Evolutionary conservation across 2,329 filamentous ascomycete species (phyloP), one percentile per base, ranked within the genome.

Genomic region (Huntiella savannae): DNA sequence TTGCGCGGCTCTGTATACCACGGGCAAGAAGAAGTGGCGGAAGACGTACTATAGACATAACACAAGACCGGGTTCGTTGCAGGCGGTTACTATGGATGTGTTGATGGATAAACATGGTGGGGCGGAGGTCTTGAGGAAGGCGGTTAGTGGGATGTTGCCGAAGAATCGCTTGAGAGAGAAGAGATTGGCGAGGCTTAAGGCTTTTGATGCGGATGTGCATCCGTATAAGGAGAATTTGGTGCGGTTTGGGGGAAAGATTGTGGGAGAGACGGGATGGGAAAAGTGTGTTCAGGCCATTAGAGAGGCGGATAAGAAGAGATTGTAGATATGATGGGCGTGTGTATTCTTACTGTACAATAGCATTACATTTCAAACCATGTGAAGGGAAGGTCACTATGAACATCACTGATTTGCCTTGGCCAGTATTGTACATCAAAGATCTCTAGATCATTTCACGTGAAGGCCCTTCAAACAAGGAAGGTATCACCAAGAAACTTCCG

Each of bases 11-110:
- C 70, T 98, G 43, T 78, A 87, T 66, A 80, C 78, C 1, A 96
- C 91, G 5, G 91, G 91, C 54, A 82, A 83, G 61, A 98, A 98
- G 69, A 82, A 78, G 61, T 79, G 75, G 64, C 84, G 93, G 68
- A 98, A 98, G 70, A 79, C 77, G 54, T 98, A 98, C 71, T 94
- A 95, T 69, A 76, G 83, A 46, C 91, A 96, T 64, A 92, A 79
- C 54, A 96, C 91, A 17, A 73, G 85, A 10, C 91, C 91, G 0
- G 91, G 91, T 47, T 82, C 76, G 56, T 69, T 98, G 56, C 82
- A 82, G 66, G 72, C 77, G 57, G 82, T 98, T 60, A 93, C 79
- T 49, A 94, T 98, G 88, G 88, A 96, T 59, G 75, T 77, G 54
- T 75, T 98, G 69, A 91, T 95, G 71, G 79, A 75, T 57, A 95